These are phyloP conservation scores for Apiotrichum sp. DNA, from an alignment of 1,284 basidiomycete genomes.

Conservation along the genomic window DNA sequence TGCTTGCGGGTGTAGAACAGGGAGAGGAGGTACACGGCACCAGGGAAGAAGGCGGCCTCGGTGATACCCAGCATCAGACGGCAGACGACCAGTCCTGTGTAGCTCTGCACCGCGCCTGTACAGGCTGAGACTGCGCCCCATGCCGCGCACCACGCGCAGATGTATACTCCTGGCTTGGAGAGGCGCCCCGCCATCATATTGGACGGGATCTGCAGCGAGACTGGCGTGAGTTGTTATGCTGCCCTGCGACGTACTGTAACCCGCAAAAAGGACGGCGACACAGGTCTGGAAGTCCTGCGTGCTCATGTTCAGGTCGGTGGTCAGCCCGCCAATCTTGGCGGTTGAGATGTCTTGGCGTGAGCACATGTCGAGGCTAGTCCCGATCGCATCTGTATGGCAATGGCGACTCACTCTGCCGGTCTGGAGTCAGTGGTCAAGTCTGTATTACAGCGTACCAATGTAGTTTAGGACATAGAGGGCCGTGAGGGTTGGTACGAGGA, in stretches of 20 bases:
- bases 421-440: background rate
- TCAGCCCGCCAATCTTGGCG: slow-evolving; percentile 17
- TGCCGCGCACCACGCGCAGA: slow-evolving; percentile 20
- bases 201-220: slow-evolving; percentile 40
- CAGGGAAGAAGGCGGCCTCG: slow-evolving; percentile 35
- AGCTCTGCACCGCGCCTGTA: slow-evolving; percentile 31
- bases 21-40: slow-evolving; percentile 13
- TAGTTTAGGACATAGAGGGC: slow-evolving; percentile 4
- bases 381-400: too few relatives aligned
- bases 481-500: slow-evolving; percentile 12
- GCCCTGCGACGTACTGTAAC: slow-evolving; percentile 6
- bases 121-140: slow-evolving; percentile 38
- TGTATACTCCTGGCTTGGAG: slow-evolving; percentile 31
- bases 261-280: slow-evolving; percentile 25
- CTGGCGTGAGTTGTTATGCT: slow-evolving; percentile 18
- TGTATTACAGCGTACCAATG: background rate
- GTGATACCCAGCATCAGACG: slow-evolving; percentile 24
- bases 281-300: slow-evolving; percentile 23
- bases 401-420: background rate
- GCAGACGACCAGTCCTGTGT: slow-evolving; percentile 15
- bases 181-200: slow-evolving; percentile 33
- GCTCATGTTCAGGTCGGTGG: slow-evolving; percentile 13
- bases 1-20: slow-evolving; percentile 8
- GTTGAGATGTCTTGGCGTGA: slow-evolving; percentile 4
- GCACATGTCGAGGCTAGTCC: too few relatives aligned